Percentiles rank a stretch among this genome's conserved stretches.
Conservation (phyloP, 2,329 filamentous ascomycete species). For the Curvularia hawaiiensis region DNA sequence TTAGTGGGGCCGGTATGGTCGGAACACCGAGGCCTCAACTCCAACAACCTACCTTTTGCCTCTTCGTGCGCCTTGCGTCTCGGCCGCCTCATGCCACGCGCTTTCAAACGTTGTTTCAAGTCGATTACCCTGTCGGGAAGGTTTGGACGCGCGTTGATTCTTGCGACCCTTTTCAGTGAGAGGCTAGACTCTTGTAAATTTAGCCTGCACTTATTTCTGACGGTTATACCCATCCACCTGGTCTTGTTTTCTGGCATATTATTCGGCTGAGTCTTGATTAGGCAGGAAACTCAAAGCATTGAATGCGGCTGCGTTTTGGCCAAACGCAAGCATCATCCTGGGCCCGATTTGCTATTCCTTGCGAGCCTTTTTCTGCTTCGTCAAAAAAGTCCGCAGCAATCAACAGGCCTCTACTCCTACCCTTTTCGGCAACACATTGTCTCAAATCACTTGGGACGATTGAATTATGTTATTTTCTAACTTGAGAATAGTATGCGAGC, state of each 20-base stretch:
- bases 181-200: neutral
- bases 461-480: neutral
- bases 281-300: neutral
- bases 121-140: neutral
- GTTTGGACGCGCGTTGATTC: neutral
- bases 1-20: conserved; percentile 1
- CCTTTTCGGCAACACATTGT: neutral
- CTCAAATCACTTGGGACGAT: neutral
- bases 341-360: neutral
- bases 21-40: neutral
- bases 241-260: neutral
- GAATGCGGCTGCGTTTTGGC: neutral
- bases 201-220: neutral
- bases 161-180: conserved; percentile 1
- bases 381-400: neutral
- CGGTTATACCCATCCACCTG: neutral
- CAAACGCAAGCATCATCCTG: neutral
- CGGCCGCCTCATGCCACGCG: neutral
- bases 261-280: neutral
- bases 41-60: neutral
- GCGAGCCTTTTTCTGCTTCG: neutral
- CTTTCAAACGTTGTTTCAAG: neutral
- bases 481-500: neutral
- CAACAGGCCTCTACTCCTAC: neutral
- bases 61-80: neutral